Evolutionary conservation across 495 filamentous ascomycete species (phyloP).

Genomic region (Trichoderma orchidacearum): DNA sequence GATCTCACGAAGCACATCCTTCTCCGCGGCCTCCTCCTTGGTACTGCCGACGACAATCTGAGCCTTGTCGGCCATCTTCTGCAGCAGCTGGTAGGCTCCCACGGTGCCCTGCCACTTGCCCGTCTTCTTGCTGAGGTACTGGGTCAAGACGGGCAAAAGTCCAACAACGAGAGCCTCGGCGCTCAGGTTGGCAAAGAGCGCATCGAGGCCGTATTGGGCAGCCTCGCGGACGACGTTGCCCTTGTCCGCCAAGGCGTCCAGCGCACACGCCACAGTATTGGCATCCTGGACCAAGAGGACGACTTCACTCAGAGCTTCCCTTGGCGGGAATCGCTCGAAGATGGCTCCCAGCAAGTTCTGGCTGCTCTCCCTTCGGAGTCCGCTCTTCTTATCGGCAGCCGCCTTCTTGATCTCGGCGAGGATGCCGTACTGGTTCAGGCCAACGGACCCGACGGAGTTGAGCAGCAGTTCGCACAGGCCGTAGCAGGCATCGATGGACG

Average conservation of each 20-base stretch:
- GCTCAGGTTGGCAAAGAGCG: constrained; percentile 63
- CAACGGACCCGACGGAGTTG: constrained; percentile 63
- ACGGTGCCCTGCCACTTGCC: constrained; percentile 96
- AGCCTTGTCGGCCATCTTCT: constrained; percentile 85
- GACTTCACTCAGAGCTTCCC: constrained; percentile 66
- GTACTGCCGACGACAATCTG: constrained; percentile 66
- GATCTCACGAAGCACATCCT: constrained; percentile 75
- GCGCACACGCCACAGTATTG: constrained; percentile 52
- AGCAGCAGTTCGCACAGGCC: constrained; percentile 66
- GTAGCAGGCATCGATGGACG: constrained; percentile 78
- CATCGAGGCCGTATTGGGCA: constrained; percentile 88
- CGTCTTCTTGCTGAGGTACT: constrained; percentile 63
- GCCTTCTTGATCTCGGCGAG: constrained; percentile 66
- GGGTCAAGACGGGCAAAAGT: constrained; percentile 56
- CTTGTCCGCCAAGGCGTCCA: constrained; percentile 88
- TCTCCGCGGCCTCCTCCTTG: constrained; percentile 66
- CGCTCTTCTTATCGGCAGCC: constrained; percentile 88
- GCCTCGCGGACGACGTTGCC: constrained; percentile 75
- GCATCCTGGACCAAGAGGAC: constrained; percentile 70
- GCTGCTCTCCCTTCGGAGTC: constrained; percentile 70
- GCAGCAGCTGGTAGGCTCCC: constrained; percentile 67
- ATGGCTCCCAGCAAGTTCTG: constrained; percentile 91
- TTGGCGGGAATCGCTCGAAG: constrained; percentile 74
- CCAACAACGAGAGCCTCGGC: constrained; percentile 71
- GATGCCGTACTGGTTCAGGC: constrained; percentile 61